These are phyloP conservation scores for Wickerhamiella lipophila DNA, from an alignment of 805 yeast genomes.

Conservation along the genomic window DNA sequence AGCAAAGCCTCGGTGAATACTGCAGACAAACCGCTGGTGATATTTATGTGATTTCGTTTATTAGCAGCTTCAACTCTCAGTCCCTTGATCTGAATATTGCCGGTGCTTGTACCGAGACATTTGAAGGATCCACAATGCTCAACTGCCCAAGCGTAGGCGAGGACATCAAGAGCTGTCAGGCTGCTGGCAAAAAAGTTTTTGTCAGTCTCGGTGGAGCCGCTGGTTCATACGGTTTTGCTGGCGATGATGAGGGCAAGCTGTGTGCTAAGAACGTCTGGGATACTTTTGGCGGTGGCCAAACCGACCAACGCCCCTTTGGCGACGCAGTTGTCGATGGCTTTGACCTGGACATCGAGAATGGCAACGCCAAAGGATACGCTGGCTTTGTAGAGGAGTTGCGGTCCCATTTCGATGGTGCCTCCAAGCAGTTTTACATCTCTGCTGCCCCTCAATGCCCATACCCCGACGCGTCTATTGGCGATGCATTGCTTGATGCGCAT, in stretches of 20 bases:
- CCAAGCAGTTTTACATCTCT: conserved; percentile 57
- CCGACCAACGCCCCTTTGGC: conserved; percentile 45
- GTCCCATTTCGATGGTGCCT: conserved; percentile 32
- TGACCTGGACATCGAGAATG: conserved; percentile 57
- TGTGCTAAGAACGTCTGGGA: conserved; percentile 46
- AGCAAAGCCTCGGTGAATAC: conserved; percentile 39
- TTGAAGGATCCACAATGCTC: conserved; percentile 31
- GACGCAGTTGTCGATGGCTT: conserved; percentile 73
- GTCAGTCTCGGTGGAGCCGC: conserved; percentile 68
- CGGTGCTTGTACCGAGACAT: conserved; percentile 33
- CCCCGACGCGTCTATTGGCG: conserved; percentile 63
- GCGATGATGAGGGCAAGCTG: conserved; percentile 41
- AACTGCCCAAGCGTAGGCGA: conserved; percentile 39
- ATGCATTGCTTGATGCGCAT: conserved; percentile 50
- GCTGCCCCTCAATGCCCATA: conserved; percentile 91
- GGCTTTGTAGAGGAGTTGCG: conserved; percentile 43
- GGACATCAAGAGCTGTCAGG: conserved; percentile 67
- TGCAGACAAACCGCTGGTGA: conserved; percentile 62
- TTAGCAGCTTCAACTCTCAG: conserved; percentile 43
- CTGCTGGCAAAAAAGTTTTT: conserved; percentile 61
- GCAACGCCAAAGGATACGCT: conserved; percentile 50
- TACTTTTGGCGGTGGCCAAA: conserved; percentile 39
- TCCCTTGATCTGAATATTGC: conserved; percentile 43
- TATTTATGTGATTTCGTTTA: conserved; percentile 48
- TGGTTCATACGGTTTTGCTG: conserved; percentile 42